phyloP scores from a whole-genome alignment of 2,329 filamentous ascomycete species.

The Fusarium xyrophilum region DNA sequence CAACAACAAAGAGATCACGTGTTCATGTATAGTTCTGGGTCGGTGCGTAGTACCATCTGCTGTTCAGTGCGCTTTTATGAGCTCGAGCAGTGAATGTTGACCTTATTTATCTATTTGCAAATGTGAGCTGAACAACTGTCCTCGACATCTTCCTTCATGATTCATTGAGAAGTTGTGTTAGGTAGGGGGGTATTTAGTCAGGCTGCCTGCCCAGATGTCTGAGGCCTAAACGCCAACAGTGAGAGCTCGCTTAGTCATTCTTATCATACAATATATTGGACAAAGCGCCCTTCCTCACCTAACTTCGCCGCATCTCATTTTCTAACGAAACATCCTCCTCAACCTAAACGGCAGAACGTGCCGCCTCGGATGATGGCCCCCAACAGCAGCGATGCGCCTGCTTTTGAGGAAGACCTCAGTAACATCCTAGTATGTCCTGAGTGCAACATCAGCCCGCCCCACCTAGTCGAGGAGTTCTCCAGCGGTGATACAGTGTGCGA shows the following conservation, averaged over 20 bases:
- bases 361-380: constrained; percentile 56
- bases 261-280: neutral
- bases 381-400: constrained; percentile 44
- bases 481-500: constrained; percentile 92
- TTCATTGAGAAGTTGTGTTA: neutral
- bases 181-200: neutral
- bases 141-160: neutral
- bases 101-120: neutral
- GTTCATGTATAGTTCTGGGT: neutral
- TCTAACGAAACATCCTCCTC: constrained; percentile 39
- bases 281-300: constrained; percentile 21
- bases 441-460: constrained; percentile 90
- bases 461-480: constrained; percentile 90
- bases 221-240: neutral
- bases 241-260: constrained; percentile 25
- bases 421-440: constrained; percentile 86
- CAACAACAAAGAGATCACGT: neutral
- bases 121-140: neutral
- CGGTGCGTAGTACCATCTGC: neutral
- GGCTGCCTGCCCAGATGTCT: neutral
- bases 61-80: neutral
- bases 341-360: constrained; percentile 54
- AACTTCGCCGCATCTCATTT: constrained; percentile 27
- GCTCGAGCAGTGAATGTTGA: neutral
- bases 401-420: constrained; percentile 84